Base-by-base conservation (phyloP, 768 basidiomycete genomes). In the Botryobasidium botryosum region DNA sequence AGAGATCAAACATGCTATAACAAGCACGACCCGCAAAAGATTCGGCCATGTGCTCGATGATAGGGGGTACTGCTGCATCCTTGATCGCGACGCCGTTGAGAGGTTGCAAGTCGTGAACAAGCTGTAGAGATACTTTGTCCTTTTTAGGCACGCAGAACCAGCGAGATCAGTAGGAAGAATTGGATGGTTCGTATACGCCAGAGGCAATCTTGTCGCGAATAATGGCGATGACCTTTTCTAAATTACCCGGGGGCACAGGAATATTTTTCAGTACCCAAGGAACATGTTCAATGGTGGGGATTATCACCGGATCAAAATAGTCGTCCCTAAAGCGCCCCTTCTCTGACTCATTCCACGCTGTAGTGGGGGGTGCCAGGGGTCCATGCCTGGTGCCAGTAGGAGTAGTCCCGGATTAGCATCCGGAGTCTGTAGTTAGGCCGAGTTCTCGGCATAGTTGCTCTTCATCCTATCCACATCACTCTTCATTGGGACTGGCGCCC, bases 31-130 rank as follows among this genome's bases (percentile, higher is more conserved):
- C 58, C 0, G 58, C 54, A 47, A 56, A 64, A 2, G 51, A 47
- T 33, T 64, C 57, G 0, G 57, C 61, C 43, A 64, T 54, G 3
- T 62, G 49, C 8, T 67, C 60, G 0, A 61, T 46, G 10, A 58
- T 55, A 0, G 64, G 65, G 1, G 57, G 55, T 0, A 62, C 23
- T 0, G 59, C 62, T 5, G 64, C 61, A 47, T 67, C 62, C 7
- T 54, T 36, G 2, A 70, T 64, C 0, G 61, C 58, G 1, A 68
- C 60, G 18, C 46, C 43, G 44, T 69, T 68, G 0, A 68, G 51
- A 0, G 61, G 63, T 40, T 64, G 57, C 0, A 68, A 47, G 36
- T 62, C 58, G 39, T 67, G 64, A 0, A 70, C 64, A 1, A 65
- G 52, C 5, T 60, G 44, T 0, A 56, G 44, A 21, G 18, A 8